These are phyloP conservation scores for Atalantia buxifolia DNA, from an alignment of 345 rosid species.

Conservation along the genomic window DNA sequence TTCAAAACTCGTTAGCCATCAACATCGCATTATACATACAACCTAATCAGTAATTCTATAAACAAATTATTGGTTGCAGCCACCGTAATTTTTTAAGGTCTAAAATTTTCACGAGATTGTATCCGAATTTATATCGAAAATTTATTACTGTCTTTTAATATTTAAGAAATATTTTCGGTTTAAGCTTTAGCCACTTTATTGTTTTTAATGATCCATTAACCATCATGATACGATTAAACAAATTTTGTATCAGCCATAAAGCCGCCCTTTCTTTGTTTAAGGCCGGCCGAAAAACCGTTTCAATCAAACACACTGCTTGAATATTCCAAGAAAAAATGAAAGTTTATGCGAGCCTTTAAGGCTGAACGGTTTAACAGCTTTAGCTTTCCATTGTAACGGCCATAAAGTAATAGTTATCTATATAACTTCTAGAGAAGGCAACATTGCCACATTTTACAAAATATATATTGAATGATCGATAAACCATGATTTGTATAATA, in stretches of 20 bases:
- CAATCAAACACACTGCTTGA: neutral
- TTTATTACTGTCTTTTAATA: too few species aligned
- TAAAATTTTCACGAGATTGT: too few species aligned
- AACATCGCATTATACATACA: neutral
- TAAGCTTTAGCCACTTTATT: too few species aligned
- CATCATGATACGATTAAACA: neutral
- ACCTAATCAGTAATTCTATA: neutral
- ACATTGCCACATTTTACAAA: neutral
- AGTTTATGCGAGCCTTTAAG: neutral
- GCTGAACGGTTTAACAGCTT: neutral
- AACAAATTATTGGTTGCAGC: neutral
- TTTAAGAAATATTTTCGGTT: too few species aligned
- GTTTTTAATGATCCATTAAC: too few species aligned
- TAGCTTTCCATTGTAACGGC: neutral
- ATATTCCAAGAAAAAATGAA: neutral
- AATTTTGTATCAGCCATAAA: neutral
- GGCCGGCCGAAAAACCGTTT: too few species aligned
- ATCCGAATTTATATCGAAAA: too few species aligned
- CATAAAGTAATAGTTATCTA: neutral
- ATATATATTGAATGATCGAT: neutral
- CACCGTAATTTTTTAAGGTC: neutral
- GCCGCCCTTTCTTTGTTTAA: too few species aligned
- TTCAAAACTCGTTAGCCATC: neutral
- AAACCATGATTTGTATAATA: neutral
- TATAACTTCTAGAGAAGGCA: too few species aligned